Percentiles rank a stretch among this genome's conserved stretches.
Conservation (phyloP, 1,284 basidiomycete species). For the Mycosarcoma mackinlayi region DNA sequence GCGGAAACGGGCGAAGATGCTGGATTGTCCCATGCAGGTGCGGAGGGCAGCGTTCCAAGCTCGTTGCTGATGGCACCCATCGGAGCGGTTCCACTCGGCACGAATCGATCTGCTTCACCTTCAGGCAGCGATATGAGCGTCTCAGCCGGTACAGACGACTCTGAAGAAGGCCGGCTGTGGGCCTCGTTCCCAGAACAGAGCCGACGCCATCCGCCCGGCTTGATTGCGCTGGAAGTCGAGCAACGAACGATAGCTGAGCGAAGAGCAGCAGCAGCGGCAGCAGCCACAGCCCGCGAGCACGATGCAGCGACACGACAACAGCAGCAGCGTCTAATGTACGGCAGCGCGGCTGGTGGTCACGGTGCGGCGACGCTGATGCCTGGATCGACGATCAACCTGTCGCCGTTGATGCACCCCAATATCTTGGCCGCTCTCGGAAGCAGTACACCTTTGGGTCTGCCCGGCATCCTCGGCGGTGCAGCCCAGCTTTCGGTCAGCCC, state of each 20-base stretch:
- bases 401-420: constrained; percentile 23
- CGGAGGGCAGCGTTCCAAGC: not conserved
- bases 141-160: constrained; percentile 35
- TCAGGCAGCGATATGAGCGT: constrained; percentile 22
- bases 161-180: constrained; percentile 54
- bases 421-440: constrained; percentile 15
- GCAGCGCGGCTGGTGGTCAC: constrained; percentile 5
- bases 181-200: constrained; percentile 53
- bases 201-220: constrained; percentile 52
- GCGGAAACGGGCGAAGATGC: not conserved
- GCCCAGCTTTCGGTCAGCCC: constrained; percentile 36
- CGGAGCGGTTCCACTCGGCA: not conserved
- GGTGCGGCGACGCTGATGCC: not conserved
- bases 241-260: constrained; percentile 26
- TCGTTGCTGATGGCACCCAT: constrained; percentile 19
- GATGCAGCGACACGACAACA: constrained; percentile 3
- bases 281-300: constrained; percentile 11
- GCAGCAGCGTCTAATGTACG: constrained; percentile 16
- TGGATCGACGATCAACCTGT: constrained; percentile 14
- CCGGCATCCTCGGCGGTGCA: constrained; percentile 16
- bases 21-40: not conserved
- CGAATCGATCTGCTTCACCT: constrained; percentile 18
- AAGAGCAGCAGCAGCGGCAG: constrained; percentile 15
- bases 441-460: constrained; percentile 10
- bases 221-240: constrained; percentile 55